Base-by-base conservation (phyloP, 805 yeast genomes). In the Kodamaea restingae region DNA sequence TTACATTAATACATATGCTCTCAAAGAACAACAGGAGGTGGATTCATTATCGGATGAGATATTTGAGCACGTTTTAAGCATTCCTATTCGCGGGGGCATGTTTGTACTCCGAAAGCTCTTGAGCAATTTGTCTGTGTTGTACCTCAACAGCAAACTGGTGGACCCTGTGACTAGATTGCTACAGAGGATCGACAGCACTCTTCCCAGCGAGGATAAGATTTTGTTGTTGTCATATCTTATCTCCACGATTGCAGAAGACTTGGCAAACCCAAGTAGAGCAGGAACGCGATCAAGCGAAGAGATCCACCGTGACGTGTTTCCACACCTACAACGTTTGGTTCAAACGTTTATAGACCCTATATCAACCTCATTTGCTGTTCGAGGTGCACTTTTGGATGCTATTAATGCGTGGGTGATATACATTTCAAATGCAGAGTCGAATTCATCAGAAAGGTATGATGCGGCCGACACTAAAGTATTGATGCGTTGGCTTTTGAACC, bases 41-140 rank as follows among this genome's bases (percentile, higher is more conserved):
- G 26, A n/a, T 7, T 15, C 22, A 18, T 32, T 7, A 28, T 35
- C 15, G 27, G n/a, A 39, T 5, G 48, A 36, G 27, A 12, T 44
- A 6, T 27, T 44, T 11, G 39, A 28, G 9, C 35, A 33, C 32
- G 36, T 40, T 22, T 17, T 36, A 18, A 18, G 34, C 7, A 45
- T 44, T 9, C 28, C 47, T 5, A 21, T 29, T n/a, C 12, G 27
- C 17, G 32, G 30, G 15, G 36, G 29, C 32, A 25, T 47, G 26
- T 44, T 80, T 48, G 75, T 82, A n/a, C 57, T 77, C 17, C 72
- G 68, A 42, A 84, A 84, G 50, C 54, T 84, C 37, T 56, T 83
- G 37, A 72, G 84, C 5, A 73, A 78, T 35, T 49, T 81, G 21
- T 67, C 80, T 2, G 52, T 76, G 24, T 51, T 77, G 3, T 82